Evolutionary conservation across 2,329 filamentous ascomycete species (phyloP).

Genomic region (Purpureocillium lavendulum): DNA sequence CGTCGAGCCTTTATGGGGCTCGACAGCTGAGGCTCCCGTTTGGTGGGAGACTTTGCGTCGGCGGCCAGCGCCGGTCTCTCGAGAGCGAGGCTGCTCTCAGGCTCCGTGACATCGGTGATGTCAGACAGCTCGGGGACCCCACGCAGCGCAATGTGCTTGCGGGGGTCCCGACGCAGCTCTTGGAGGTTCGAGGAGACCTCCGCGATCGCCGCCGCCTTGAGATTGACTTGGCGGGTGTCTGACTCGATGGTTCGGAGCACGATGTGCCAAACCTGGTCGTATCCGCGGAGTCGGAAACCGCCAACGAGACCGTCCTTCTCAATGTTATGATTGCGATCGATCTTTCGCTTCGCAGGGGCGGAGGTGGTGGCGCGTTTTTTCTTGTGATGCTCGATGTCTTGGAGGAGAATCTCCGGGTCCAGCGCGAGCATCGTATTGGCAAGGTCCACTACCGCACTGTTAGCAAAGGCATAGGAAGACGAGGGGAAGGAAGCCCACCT

Average conservation of each 20-base stretch:
- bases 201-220: conserved; percentile 16
- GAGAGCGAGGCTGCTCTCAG: conserved; percentile 14
- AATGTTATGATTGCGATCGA: conserved; percentile 9
- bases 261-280: conserved; percentile 15
- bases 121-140: conserved; percentile 16
- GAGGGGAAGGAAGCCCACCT: conserved; percentile 14
- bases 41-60: conserved; percentile 21
- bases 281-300: conserved; percentile 18
- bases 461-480: conserved; percentile 7
- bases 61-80: conserved; percentile 12
- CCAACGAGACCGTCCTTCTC: conserved; percentile 8
- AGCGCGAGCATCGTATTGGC: conserved; percentile 10
- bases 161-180: conserved; percentile 11
- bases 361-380: conserved; percentile 3
- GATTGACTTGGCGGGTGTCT: conserved; percentile 14
- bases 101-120: conserved; percentile 19
- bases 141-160: conserved; percentile 11
- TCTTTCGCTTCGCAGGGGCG: conserved; percentile 20
- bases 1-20: conserved; percentile 17
- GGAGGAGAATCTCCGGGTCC: background rate
- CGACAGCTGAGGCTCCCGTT: conserved; percentile 16
- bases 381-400: conserved; percentile 1
- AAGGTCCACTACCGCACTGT: conserved; percentile 15
- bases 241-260: conserved; percentile 12
- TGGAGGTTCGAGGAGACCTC: conserved; percentile 13